phyloP scores from a whole-genome alignment of 768 basidiomycete genomes.

The Tylopilus sp. region DNA sequence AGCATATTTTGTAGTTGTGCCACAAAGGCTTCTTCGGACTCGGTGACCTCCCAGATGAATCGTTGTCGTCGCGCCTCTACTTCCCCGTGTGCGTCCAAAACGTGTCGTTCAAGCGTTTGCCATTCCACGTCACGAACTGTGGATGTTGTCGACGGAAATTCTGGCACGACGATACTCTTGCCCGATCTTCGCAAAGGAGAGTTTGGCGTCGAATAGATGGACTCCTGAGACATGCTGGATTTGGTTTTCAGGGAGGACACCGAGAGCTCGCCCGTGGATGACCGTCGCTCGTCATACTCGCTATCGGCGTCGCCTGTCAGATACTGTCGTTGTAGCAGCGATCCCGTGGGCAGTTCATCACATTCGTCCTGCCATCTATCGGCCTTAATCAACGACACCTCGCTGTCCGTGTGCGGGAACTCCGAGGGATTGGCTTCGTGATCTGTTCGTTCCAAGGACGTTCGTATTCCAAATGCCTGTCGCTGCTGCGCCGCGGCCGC shows the following conservation, averaged over 20 bases:
- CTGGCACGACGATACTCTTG: slow-evolving; percentile 2
- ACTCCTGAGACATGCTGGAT: slow-evolving; percentile 23
- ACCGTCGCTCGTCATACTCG: neutral
- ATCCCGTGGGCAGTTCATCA: slow-evolving; percentile 28
- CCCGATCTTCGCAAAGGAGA: slow-evolving; percentile 13
- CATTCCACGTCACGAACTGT: slow-evolving; percentile 21
- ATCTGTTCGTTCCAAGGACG: slow-evolving; percentile 30
- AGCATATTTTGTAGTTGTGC: slow-evolving; percentile 62
- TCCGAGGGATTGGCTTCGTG: slow-evolving; percentile 1
- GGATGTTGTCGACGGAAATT: slow-evolving; percentile 4
- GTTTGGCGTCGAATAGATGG: slow-evolving; percentile 21
- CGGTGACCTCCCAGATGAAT: slow-evolving; percentile 62
- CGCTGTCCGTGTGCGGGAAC: slow-evolving; percentile 43
- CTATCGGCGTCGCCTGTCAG: neutral
- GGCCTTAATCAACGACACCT: slow-evolving; percentile 41
- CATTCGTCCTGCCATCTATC: slow-evolving; percentile 39
- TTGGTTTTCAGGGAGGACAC: slow-evolving; percentile 11
- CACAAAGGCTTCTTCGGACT: slow-evolving; percentile 69
- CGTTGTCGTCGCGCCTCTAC: slow-evolving; percentile 62
- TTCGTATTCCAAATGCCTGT: slow-evolving; percentile 49
- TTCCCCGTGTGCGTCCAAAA: slow-evolving; percentile 37
- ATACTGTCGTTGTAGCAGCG: slow-evolving; percentile 23
- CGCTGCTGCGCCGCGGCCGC: slow-evolving; percentile 44
- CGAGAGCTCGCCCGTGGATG: slow-evolving; percentile 8
- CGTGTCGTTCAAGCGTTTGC: slow-evolving; percentile 18